A percentile compares a stretch with the other conserved stretches of the same genome.
Conservation (phyloP, 2,329 filamentous ascomycete species). For the Pseudogymnoascus sp. region DNA sequence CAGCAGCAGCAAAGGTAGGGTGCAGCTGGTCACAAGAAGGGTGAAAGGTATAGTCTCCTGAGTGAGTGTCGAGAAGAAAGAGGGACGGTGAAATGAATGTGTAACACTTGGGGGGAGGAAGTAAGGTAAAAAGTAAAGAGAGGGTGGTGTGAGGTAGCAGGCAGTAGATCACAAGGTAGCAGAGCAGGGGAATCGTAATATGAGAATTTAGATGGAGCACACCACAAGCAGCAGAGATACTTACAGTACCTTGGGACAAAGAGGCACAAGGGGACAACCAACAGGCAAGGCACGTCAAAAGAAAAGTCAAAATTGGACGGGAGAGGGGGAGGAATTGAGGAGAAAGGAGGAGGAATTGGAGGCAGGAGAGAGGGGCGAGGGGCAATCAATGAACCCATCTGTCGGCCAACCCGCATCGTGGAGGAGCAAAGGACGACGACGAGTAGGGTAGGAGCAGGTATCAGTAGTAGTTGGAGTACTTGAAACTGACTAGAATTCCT, state of each 20-base stretch:
- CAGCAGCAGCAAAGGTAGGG: background rate
- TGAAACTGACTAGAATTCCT: background rate
- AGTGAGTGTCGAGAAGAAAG: background rate
- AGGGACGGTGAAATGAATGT: background rate
- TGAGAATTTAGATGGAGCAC: slow-evolving; percentile 6
- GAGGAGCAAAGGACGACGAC: background rate
- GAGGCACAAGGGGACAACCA: background rate
- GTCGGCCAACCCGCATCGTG: slow-evolving; percentile 5
- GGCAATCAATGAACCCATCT: background rate
- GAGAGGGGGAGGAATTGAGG: background rate
- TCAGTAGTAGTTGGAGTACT: background rate
- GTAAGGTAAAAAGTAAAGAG: slow-evolving; percentile 4
- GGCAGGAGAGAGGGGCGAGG: slow-evolving; percentile 4
- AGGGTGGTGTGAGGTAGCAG: slow-evolving; percentile 1
- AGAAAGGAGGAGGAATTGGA: background rate
- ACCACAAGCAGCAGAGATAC: background rate
- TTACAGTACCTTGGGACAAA: slow-evolving; percentile 5
- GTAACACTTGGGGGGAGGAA: background rate
- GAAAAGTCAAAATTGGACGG: slow-evolving; percentile 2
- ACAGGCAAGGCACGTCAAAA: background rate
- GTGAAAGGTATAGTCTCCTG: background rate
- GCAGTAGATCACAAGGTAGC: slow-evolving; percentile 2
- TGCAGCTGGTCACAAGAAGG: background rate
- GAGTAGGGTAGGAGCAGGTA: slow-evolving; percentile 3
- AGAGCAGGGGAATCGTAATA: slow-evolving; percentile 4